These are phyloP conservation scores for Phialocephala subalpina DNA, from an alignment of 2,329 filamentous ascomycete genomes.

Conservation along the genomic window DNA sequence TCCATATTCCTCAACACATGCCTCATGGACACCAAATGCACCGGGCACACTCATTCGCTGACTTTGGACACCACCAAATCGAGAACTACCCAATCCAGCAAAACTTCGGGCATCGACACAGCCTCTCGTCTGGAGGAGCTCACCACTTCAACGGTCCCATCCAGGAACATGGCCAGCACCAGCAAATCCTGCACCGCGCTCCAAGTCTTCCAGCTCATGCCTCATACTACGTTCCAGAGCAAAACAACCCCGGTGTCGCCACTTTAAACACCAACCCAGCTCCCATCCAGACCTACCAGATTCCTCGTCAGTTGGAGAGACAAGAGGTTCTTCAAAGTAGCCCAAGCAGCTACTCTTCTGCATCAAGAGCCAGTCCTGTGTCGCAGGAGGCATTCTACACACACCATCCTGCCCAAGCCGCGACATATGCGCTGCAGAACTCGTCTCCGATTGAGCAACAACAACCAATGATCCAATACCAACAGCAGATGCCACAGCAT, in stretches of 20 bases:
- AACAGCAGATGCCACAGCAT: conserved; percentile 41
- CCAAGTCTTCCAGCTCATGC: conserved; percentile 41
- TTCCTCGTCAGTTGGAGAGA: conserved; percentile 48
- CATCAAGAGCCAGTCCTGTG: conserved; percentile 60
- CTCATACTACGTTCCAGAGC: conserved; percentile 63
- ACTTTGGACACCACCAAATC: conserved; percentile 59
- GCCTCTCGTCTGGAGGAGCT: conserved; percentile 50
- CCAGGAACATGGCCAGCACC: conserved; percentile 49
- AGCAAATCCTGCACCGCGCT: conserved; percentile 47
- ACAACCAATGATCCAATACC: conserved; percentile 47
- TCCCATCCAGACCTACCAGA: conserved; percentile 56
- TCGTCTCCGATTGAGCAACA: conserved; percentile 56
- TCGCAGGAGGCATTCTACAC: conserved; percentile 65
- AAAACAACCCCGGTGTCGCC: conserved; percentile 67
- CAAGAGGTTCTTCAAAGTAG: conserved; percentile 64
- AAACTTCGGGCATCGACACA: conserved; percentile 56
- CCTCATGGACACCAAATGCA: conserved; percentile 47
- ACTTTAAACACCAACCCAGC: conserved; percentile 64
- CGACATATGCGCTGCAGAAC: conserved; percentile 57
- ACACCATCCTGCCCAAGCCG: conserved; percentile 57
- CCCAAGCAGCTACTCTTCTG: conserved; percentile 64
- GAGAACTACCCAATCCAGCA: conserved; percentile 42
- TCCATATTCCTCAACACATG: conserved; percentile 50
- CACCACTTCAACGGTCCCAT: conserved; percentile 53
- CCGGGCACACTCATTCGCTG: conserved; percentile 61